Evolutionary conservation across 2,329 filamentous ascomycete genomes (phyloP), one percentile per base, ranked within the genome.

Genomic region (Cladosporium austrohemisphaericum): DNA sequence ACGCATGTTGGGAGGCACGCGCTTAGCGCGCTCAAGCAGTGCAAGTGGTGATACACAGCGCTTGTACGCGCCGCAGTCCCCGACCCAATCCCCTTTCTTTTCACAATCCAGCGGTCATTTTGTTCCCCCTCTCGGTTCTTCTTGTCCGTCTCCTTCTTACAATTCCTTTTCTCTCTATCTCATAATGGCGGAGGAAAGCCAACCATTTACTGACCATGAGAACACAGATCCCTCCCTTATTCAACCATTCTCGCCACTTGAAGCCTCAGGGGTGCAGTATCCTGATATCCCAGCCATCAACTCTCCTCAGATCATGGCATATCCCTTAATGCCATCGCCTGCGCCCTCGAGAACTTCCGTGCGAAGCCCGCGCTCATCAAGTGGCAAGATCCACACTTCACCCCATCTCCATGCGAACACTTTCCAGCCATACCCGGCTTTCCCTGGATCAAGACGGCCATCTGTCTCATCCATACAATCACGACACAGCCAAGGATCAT

Each of bases 391-490:
- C 16, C 55, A 72, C 49, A 75, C 79, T 11, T 88, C 85, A n/a
- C 86, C 86, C 3, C 85, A 83, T 61, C 74, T 85, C 52, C 78
- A 78, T 55, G 74, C 71, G 55, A 70, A 74, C 35, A 64, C 69
- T 54, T 83, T 76, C 60, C 75, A 79, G 56, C 75, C 76, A 33
- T 83, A 81, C 65, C 58, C 60, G 25, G 50, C 51, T 8, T 47
- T 52, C 16, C 55, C 56, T 33, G 74, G 58, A 31, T 67, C 78
- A 50, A 77, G 86, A 35, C 76, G 85, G 43, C 80, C 80, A 47
- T 92, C 88, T 41, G 76, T 86, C 53, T 79, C 80, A 18, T 91
- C 87, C 13, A 81, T 83, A 54, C 82, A 83, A 54, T 89, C 87
- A 1, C 76, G 76, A 83, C 80, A 67, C 78, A 71, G 52, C 71